A percentile compares a stretch with the other conserved stretches of the same genome.
phyloP scores from a whole-genome alignment of 768 basidiomycete genomes.

The Fomitopsis serialis region DNA sequence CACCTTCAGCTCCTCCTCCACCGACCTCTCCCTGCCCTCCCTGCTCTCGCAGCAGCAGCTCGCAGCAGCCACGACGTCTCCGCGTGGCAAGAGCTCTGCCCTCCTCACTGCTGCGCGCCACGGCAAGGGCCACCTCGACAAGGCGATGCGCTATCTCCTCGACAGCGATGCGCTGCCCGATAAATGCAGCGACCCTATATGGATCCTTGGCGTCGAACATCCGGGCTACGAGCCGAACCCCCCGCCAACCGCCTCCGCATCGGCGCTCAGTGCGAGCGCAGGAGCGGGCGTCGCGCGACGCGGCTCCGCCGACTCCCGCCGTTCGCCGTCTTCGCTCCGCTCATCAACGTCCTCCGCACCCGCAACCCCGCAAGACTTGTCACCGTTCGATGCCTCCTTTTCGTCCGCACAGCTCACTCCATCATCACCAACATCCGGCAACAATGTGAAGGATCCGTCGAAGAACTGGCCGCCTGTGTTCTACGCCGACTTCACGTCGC shows the following conservation, averaged over 20 bases:
- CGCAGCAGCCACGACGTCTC: conserved; percentile 25
- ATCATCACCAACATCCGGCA: conserved; percentile 17
- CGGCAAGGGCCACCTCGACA: conserved; percentile 73
- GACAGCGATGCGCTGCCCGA: conserved; percentile 88
- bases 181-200: conserved; percentile 76
- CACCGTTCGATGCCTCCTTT: conserved; percentile 23
- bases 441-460: conserved; percentile 33
- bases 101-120: conserved; percentile 67
- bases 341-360: conserved; percentile 38
- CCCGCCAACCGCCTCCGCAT: conserved; percentile 20
- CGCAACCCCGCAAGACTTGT: conserved; percentile 23
- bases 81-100: conserved; percentile 43
- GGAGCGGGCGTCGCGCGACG: conserved; percentile 22
- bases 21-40: conserved; percentile 63
- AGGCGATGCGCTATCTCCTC: conserved; percentile 84
- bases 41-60: conserved; percentile 47
- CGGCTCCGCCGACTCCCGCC: conserved; percentile 31
- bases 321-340: conserved; percentile 40
- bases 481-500: conserved; percentile 83
- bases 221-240: conserved; percentile 57
- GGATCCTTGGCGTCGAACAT: conserved; percentile 83
- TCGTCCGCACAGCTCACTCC: conserved; percentile 34
- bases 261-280: conserved; percentile 1
- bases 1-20: conserved; percentile 66
- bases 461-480: conserved; percentile 77